phyloP scores from a whole-genome alignment of 2,329 filamentous ascomycete species.

The Gyromitra esculenta region DNA sequence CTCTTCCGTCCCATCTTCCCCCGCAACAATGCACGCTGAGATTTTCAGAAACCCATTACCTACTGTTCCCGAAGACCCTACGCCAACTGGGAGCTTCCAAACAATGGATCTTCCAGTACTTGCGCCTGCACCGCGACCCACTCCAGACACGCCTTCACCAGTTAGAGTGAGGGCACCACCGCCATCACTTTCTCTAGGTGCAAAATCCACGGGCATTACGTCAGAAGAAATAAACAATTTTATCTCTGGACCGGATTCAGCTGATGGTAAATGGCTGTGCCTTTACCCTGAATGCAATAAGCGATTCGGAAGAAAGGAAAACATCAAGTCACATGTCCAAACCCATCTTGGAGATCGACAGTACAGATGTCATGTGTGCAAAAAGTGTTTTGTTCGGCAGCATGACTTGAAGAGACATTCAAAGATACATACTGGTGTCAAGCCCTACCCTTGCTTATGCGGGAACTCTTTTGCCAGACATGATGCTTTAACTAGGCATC shows the following conservation, averaged over 20 bases:
- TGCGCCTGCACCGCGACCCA: constrained; percentile 41
- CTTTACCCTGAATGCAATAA: constrained; percentile 82
- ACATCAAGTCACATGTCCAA: constrained; percentile 98
- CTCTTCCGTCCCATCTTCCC: constrained; percentile 53
- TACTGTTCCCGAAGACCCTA: constrained; percentile 45
- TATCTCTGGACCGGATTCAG: constrained; percentile 76
- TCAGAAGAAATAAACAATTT: constrained; percentile 81
- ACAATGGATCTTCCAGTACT: constrained; percentile 43
- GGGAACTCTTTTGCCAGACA: constrained; percentile 94
- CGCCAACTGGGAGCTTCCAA: constrained; percentile 32
- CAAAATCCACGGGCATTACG: constrained; percentile 71
- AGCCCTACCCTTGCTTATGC: constrained; percentile 93
- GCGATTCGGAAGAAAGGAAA: constrained; percentile 95
- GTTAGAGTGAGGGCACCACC: constrained; percentile 40
- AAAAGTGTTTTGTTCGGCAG: constrained; percentile 95
- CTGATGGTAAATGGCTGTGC: constrained; percentile 82
- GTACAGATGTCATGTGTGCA: constrained; percentile 90
- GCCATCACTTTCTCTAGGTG: constrained; percentile 36
- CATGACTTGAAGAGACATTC: constrained; percentile 97
- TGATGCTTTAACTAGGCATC: constrained; percentile 91
- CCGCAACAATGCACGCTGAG: constrained; percentile 49
- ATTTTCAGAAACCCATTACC: constrained; percentile 42
- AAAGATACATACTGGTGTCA: constrained; percentile 96
- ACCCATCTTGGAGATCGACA: constrained; percentile 97
- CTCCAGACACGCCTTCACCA: constrained; percentile 42